phyloP scores from a whole-genome alignment of 2,329 filamentous ascomycete genomes.

The Fusarium agapanthi region DNA sequence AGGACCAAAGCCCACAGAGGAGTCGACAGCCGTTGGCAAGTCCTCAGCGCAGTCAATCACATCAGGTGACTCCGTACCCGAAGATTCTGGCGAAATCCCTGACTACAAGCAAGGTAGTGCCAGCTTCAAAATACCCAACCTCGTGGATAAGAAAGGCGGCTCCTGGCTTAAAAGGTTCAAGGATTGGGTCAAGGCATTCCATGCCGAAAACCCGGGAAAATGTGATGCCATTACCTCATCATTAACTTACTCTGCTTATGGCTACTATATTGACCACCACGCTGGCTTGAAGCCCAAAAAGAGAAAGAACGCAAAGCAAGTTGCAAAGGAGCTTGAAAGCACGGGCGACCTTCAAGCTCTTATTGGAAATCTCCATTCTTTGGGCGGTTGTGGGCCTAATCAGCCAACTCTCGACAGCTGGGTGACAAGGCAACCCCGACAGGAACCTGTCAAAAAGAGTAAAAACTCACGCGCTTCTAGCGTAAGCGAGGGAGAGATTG shows the following conservation, averaged over 20 bases:
- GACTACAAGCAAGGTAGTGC: constrained; percentile 32
- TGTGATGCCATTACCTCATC: constrained; percentile 36
- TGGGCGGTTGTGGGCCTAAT: not conserved
- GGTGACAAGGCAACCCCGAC: constrained; percentile 3
- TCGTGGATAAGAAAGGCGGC: constrained; percentile 41
- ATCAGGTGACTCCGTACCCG: constrained; percentile 8
- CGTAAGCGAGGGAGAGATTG: constrained; percentile 30
- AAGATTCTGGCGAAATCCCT: constrained; percentile 29
- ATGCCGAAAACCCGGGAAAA: constrained; percentile 37
- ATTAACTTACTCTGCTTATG: constrained; percentile 41
- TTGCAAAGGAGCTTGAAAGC: constrained; percentile 40
- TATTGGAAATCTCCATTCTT: constrained; percentile 29
- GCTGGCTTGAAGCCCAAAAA: constrained; percentile 47
- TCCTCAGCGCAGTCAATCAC: constrained; percentile 2
- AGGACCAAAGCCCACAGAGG: constrained; percentile 6
- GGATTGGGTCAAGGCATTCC: constrained; percentile 48
- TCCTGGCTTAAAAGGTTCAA: constrained; percentile 49
- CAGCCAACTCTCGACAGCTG: constrained; percentile 14
- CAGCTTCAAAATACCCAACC: constrained; percentile 42
- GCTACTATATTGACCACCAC: constrained; percentile 44
- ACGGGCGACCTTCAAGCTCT: constrained; percentile 37
- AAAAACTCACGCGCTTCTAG: constrained; percentile 34
- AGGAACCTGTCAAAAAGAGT: constrained; percentile 8
- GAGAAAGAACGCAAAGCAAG: constrained; percentile 44
- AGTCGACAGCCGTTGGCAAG: constrained; percentile 4